Base-by-base conservation (phyloP, 305 asterid species). In the Ilex paraguariensis region DNA sequence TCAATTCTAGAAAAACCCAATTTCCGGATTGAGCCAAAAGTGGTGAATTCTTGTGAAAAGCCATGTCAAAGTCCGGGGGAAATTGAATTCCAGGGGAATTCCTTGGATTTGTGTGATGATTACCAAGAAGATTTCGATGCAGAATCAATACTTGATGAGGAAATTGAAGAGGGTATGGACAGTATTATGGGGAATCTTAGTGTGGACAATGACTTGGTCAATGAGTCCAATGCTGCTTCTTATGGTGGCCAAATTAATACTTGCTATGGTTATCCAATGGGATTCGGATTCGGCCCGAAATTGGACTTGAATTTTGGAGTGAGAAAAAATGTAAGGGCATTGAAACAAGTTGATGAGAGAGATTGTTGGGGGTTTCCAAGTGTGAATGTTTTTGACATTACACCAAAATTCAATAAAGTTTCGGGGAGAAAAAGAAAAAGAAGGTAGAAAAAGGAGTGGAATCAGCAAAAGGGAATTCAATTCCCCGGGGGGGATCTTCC, bases 191-290 rank as follows among this genome's bases (percentile, higher is more conserved):
- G 98, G 17, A 77, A 85, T 64, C 42, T 65, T 13, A 67, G 60
- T 12, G 64, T 39, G 32, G 80, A 75, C 3, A 64, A 31, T 10
- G 82, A 72, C 0, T 3, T 63, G 6, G 30, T 15, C 13, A 75
- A 72, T 6, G 78, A 61, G 31, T 33, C 69, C 17, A 71, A 32
- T 60, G 6, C 46, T 15, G 10, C 9, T 17, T 51, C 15, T 40
- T 15, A 46, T 30, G 53, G 50, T 31, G 10, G 6, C 49, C 69
- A 61, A 21, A 40, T 66, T 56, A 60, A 42, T 2, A 68, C 75
- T 40, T 82, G 91, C 46, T 87, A 89, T 51, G 96, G 98, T 2
- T 89, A 85, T 66, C 98, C 98, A 14, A 86, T 88, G 10, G 95
- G 90, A 11, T 50, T 87, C 36, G 96, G 96, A 42, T 79, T 70